phyloP scores from a whole-genome alignment of 108 stramenopile species.

The Nitzschia inconspicua region DNA sequence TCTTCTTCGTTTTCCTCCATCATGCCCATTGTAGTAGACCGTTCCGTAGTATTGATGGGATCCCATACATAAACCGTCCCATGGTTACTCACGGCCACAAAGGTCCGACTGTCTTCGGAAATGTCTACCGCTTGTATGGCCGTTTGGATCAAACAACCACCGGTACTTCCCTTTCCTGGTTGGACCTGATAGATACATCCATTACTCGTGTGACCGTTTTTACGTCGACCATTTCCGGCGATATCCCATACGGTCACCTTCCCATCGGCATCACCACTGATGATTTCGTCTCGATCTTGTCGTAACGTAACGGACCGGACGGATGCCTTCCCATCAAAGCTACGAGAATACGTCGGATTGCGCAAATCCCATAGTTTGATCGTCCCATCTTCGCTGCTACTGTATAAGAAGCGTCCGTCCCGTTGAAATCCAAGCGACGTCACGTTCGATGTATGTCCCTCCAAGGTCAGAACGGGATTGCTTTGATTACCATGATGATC shows the following conservation, averaged over 20 bases:
- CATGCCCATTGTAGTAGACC: too few relatives aligned
- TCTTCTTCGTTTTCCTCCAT: background rate
- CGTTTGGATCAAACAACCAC: conserved; percentile 44
- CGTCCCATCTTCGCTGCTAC: conserved; percentile 78
- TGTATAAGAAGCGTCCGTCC: conserved; percentile 91
- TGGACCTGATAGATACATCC: conserved; percentile 66
- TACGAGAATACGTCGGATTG: conserved; percentile 80
- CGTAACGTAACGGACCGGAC: conserved; percentile 95
- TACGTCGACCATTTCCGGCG: conserved; percentile 28
- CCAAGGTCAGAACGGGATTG: conserved; percentile 74
- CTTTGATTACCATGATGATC: too few relatives aligned
- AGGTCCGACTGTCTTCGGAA: conserved; percentile 65
- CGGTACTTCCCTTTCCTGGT: conserved; percentile 52
- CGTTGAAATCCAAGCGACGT: conserved; percentile 96
- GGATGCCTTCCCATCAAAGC: conserved; percentile 82
- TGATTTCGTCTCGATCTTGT: conserved; percentile 91
- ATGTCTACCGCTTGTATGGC: conserved; percentile 87
- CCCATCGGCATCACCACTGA: conserved; percentile 91
- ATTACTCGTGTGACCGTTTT: background rate
- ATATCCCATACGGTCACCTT: conserved; percentile 86
- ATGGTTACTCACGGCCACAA: conserved; percentile 84
- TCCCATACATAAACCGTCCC: conserved; percentile 88
- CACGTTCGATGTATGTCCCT: conserved; percentile 88
- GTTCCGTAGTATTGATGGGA: conserved; percentile 37
- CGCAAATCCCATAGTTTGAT: conserved; percentile 94